phyloP scores from a whole-genome alignment of 257 asterid genomes.

The Marsdenia floribunda region DNA sequence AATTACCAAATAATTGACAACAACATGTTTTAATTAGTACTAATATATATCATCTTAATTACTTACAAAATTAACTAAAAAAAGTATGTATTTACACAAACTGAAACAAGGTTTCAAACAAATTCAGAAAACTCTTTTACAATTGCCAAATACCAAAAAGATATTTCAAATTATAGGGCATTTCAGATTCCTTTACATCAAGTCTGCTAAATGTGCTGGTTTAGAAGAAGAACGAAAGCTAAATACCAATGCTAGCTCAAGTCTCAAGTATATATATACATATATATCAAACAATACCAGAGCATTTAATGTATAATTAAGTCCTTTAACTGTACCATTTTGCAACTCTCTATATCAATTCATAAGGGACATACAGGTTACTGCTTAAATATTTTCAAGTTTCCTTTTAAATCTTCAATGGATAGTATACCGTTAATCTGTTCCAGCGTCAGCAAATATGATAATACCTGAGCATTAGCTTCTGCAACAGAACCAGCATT shows the following conservation, averaged over 20 bases:
- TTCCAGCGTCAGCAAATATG: background rate
- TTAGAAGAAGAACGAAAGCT: background rate
- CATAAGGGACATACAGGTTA: background rate
- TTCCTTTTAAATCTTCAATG: background rate
- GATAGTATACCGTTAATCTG: background rate
- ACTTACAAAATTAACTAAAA: no score
- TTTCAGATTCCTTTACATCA: background rate
- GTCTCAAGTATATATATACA: background rate
- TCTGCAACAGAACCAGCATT: constrained; percentile 67
- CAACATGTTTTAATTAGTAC: background rate
- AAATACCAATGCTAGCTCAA: background rate
- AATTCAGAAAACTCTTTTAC: background rate
- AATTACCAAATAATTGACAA: background rate
- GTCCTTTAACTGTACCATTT: background rate
- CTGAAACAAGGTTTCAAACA: background rate
- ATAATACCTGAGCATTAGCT: constrained; percentile 78
- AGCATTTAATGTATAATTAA: background rate
- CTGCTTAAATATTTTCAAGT: background rate
- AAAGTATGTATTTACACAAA: background rate
- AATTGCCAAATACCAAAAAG: background rate
- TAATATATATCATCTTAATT: background rate
- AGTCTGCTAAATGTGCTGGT: background rate
- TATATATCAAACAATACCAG: background rate
- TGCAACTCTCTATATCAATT: background rate
- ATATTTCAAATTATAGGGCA: background rate